phyloP scores from a whole-genome alignment of 2,329 filamentous ascomycete genomes.

The Camptophora hylomeconis region DNA sequence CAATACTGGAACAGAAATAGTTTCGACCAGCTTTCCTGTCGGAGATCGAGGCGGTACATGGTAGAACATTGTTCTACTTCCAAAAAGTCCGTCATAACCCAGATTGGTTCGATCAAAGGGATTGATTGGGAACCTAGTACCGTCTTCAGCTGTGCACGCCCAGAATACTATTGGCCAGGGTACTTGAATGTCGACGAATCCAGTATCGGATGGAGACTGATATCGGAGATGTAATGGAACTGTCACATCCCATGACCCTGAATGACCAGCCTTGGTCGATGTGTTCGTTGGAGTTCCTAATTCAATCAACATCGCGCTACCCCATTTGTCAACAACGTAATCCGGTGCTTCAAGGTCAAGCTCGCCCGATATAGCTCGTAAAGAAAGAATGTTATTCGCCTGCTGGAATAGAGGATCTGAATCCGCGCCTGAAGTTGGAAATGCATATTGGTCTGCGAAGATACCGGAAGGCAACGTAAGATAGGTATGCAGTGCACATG shows the following conservation, averaged over 20 bases:
- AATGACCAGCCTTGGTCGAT: constrained; percentile 2
- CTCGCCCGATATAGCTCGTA: constrained; percentile 58
- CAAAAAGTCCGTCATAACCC: constrained; percentile 77
- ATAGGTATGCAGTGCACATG: constrained; percentile 65
- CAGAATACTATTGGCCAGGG: constrained; percentile 82
- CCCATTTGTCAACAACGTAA: constrained; percentile 67
- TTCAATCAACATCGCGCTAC: constrained; percentile 63
- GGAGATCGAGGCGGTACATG: constrained; percentile 48
- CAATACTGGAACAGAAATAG: constrained; percentile 53
- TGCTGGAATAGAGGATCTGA: constrained; percentile 53
- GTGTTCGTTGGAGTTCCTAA: constrained; percentile 42
- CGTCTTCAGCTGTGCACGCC: constrained; percentile 56
- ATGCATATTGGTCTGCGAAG: constrained; percentile 80
- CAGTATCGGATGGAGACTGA: constrained; percentile 39
- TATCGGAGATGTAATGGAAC: constrained; percentile 83
- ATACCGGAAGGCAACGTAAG: constrained; percentile 68
- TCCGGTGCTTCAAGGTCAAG: constrained; percentile 85
- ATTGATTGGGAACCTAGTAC: constrained; percentile 55
- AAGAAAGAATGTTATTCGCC: constrained; percentile 61
- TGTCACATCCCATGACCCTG: constrained; percentile 23
- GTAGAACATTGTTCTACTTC: constrained; percentile 66
- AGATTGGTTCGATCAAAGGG: constrained; percentile 76
- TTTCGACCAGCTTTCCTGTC: constrained; percentile 33
- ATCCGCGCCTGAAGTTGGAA: constrained; percentile 38
- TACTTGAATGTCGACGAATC: constrained; percentile 38